Percentiles rank a stretch among this genome's conserved stretches.
Conservation (phyloP, 2,329 filamentous ascomycete genomes). For the Microdochium trichocladiopsis region DNA sequence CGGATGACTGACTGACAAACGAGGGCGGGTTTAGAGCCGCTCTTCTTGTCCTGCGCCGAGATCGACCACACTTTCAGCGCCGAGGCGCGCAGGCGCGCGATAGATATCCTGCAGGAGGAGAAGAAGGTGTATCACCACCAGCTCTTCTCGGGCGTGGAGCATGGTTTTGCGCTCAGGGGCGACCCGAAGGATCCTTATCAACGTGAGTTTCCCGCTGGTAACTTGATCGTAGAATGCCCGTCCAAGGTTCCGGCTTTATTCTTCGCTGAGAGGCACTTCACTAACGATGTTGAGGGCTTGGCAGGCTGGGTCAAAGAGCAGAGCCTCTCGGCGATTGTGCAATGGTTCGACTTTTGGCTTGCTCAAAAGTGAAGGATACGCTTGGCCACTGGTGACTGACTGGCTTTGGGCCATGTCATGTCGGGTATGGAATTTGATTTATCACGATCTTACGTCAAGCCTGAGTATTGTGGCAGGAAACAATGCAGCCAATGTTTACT, state of each 20-base stretch:
- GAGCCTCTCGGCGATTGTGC: conserved; percentile 15
- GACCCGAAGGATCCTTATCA: conserved; percentile 38
- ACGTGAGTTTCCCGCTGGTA: too few species aligned
- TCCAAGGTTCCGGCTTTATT: too few species aligned
- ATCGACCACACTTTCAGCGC: conserved; percentile 34
- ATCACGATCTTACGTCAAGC: too few species aligned
- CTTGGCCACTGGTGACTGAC: too few species aligned
- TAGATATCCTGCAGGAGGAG: conserved; percentile 31
- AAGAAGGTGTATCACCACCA: conserved; percentile 51
- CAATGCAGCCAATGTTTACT: too few species aligned
- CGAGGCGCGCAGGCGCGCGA: conserved; percentile 26
- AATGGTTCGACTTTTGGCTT: conserved; percentile 21
- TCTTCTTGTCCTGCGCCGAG: conserved; percentile 38
- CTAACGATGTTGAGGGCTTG: too few species aligned
- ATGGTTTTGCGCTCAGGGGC: conserved; percentile 57
- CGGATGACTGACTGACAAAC: too few species aligned
- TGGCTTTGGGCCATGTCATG: too few species aligned
- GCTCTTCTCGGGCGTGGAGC: conserved; percentile 53
- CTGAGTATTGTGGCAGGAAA: too few species aligned
- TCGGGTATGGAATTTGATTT: too few species aligned
- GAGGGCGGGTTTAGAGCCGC: conserved; percentile 23
- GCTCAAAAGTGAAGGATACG: neutral
- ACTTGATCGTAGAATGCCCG: too few species aligned
- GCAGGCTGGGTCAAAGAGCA: conserved; percentile 23
- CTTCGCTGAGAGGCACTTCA: too few species aligned